A percentile compares a stretch with the other conserved stretches of the same genome.
phyloP scores from a whole-genome alignment of 495 filamentous ascomycete genomes.

The Daldinia loculata region DNA sequence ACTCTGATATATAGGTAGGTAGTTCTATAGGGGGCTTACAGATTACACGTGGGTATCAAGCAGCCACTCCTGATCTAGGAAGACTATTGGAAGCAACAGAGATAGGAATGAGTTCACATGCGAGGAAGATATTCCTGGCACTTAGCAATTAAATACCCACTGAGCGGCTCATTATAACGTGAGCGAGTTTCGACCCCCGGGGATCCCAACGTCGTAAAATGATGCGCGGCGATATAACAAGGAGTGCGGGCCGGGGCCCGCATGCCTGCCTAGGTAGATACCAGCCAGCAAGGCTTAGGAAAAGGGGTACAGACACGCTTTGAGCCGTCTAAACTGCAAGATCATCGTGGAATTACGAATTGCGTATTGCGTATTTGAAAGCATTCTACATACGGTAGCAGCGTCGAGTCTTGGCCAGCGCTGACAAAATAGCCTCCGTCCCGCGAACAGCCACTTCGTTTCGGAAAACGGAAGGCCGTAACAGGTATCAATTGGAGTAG shows the following conservation, averaged over 20 bases:
- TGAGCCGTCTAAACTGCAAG: slow-evolving; percentile 35
- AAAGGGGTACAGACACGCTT: neutral
- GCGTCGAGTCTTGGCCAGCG: slow-evolving; percentile 36
- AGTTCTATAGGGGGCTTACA: slow-evolving; percentile 17
- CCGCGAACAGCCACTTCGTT: slow-evolving; percentile 37
- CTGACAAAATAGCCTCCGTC: slow-evolving; percentile 33
- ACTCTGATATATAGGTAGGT: slow-evolving; percentile 3
- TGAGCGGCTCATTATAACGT: slow-evolving; percentile 16
- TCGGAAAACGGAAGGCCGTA: slow-evolving; percentile 44
- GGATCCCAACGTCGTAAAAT: slow-evolving; percentile 11
- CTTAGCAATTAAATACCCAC: slow-evolving; percentile 41
- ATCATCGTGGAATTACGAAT: slow-evolving; percentile 27
- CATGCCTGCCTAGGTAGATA: neutral
- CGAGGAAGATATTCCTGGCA: slow-evolving; percentile 9
- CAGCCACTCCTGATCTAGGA: neutral
- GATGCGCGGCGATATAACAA: slow-evolving; percentile 34
- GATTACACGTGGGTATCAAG: slow-evolving; percentile 19
- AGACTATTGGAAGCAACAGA: slow-evolving; percentile 13
- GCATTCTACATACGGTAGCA: slow-evolving; percentile 30
- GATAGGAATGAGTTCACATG: slow-evolving; percentile 31
- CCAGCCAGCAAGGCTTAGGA: slow-evolving; percentile 1
- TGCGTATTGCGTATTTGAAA: slow-evolving; percentile 28
- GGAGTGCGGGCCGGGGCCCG: slow-evolving; percentile 36
- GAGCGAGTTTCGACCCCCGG: slow-evolving; percentile 19
- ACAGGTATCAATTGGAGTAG: slow-evolving; percentile 37